Evolutionary conservation across 371 early-diverging fungal species (phyloP), one percentile per base, ranked within the genome.

Genomic region (Mycotypha africana): DNA sequence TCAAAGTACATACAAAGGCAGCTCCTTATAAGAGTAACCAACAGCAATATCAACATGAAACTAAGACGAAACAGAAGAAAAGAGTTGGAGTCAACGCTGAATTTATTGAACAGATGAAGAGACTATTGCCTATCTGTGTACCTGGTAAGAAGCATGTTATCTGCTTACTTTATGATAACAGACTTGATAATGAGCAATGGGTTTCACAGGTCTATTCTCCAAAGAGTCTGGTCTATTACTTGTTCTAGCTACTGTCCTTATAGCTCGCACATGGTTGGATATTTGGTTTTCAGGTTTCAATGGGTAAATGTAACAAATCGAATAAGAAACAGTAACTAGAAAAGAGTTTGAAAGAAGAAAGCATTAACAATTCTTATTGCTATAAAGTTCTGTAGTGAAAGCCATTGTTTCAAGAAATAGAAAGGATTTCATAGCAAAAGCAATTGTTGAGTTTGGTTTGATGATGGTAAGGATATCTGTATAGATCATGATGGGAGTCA

Each of bases 31-130:
- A 41, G 2, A 36, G 11, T 40, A 32, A 22, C 20, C 24, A 37
- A 30, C 33, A 33, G 30, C 31, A 16, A 23, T n/a, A n/a, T n/a
- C n/a, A n/a, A n/a, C n/a, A 28, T 28, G 26, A n/a, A 15, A 38
- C 47, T 22, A 47, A 65, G 21, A 55, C 55, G 19, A 56, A 51
- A 26, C 55, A 56, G n/a, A 51, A 51, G 22, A 53, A 55, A 22
- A 53, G 55, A 39, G 82, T 85, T 15, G 86, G 86, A 17, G 84
- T 85, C 22, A 80, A 85, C 58, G 58, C 76, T 9, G 72, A 71
- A 22, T 90, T 90, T 54, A 45, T 89, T 16, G 89, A 84, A 34
- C 87, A 93, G 50, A 78, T 95, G 68, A 77, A 76, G 49, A 82
- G 81, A 53, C 65, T 95, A 25, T 55, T 85, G 42, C 81, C 79